A percentile compares a stretch with the other conserved stretches of the same genome.
Conservation (phyloP, 805 yeast species). For the Kluyveromyces nonfermentans region DNA sequence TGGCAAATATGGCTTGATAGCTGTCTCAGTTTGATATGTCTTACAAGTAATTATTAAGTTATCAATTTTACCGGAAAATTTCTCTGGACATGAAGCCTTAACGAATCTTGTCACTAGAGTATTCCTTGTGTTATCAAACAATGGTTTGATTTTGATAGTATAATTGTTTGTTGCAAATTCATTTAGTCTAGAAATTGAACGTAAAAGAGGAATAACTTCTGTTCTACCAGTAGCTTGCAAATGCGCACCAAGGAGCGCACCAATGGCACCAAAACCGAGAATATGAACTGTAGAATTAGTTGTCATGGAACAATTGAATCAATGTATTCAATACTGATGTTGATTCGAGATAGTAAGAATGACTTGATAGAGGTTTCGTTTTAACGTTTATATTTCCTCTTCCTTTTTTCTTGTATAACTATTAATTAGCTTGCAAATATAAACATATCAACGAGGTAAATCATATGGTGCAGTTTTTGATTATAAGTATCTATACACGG, state of each 20-base stretch:
- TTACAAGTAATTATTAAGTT: constrained; percentile 72
- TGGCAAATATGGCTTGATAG: constrained; percentile 46
- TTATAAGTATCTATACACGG: not conserved
- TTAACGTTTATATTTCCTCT: too few relatives aligned
- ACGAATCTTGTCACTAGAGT: constrained; percentile 2
- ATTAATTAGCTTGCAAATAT: too few relatives aligned
- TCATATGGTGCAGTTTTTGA: too few relatives aligned
- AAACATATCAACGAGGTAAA: too few relatives aligned
- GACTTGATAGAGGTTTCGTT: too few relatives aligned
- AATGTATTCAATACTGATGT: too few relatives aligned
- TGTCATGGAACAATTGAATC: constrained; percentile 9
- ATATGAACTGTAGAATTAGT: constrained; percentile 20
- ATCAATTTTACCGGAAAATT: constrained; percentile 30
- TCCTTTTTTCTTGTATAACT: not conserved
- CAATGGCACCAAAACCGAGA: constrained; percentile 30
- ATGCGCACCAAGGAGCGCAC: constrained; percentile 24
- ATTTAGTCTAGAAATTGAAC: constrained; percentile 19
- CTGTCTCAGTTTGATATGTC: constrained; percentile 59
- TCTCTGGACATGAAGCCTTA: constrained; percentile 16
- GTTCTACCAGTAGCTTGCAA: constrained; percentile 17
- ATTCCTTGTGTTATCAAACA: constrained; percentile 14
- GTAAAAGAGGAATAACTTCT: constrained; percentile 24
- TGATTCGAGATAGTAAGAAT: not conserved
- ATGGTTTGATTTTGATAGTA: constrained; percentile 18
- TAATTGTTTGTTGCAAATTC: constrained; percentile 16